These are phyloP conservation scores for Diaporthe sp. DNA, from an alignment of 2,329 filamentous ascomycete species.

Conservation along the genomic window DNA sequence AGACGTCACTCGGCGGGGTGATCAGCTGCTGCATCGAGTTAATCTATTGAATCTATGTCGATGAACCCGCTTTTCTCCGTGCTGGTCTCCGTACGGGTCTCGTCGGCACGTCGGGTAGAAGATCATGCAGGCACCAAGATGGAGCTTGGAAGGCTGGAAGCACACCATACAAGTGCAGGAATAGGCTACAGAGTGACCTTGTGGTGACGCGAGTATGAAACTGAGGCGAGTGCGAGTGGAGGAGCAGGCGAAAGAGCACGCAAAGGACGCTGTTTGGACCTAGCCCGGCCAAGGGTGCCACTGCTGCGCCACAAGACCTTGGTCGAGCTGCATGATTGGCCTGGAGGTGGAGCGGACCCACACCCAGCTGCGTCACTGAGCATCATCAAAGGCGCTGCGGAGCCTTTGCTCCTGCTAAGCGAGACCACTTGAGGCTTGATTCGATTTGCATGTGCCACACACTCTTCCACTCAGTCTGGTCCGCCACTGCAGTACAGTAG, in stretches of 20 bases:
- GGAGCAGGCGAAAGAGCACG: neutral
- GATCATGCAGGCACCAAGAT: constrained; percentile 16
- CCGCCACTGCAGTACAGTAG: neutral
- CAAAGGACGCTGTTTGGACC: neutral
- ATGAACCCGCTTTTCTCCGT: neutral
- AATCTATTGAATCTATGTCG: constrained; percentile 15
- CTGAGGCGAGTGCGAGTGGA: neutral
- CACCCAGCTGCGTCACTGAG: constrained; percentile 7
- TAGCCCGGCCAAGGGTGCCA: neutral
- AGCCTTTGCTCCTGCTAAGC: constrained; percentile 22
- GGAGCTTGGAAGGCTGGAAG: neutral
- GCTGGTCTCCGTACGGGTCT: neutral
- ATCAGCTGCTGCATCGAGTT: neutral
- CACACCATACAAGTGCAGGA: neutral
- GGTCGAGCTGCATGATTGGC: neutral
- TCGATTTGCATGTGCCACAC: constrained; percentile 28
- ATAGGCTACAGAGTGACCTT: neutral
- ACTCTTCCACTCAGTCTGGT: neutral
- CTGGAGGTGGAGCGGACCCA: neutral
- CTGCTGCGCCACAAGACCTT: constrained; percentile 26
- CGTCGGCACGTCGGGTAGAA: neutral
- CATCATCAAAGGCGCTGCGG: neutral
- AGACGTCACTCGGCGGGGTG: constrained; percentile 1
- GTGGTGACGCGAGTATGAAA: constrained; percentile 11
- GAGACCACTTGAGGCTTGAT: constrained; percentile 7